phyloP scores from a whole-genome alignment of 2,329 filamentous ascomycete genomes.

The Calonectria honghensis region DNA sequence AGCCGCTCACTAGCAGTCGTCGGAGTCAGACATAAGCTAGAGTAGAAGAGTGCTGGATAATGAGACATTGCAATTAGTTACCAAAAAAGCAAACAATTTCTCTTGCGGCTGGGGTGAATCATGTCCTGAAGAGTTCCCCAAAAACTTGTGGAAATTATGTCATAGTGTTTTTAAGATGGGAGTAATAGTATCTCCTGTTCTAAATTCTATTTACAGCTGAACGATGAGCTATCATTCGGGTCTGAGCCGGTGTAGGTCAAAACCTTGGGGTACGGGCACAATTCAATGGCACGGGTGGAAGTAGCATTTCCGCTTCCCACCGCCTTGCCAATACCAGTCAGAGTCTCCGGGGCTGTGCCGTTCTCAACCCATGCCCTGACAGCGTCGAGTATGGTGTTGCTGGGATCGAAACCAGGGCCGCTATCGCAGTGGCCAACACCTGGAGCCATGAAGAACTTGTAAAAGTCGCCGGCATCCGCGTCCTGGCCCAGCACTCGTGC shows the following conservation, averaged over 20 bases:
- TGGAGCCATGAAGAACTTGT: slow-evolving; percentile 44
- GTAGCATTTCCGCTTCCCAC: not conserved
- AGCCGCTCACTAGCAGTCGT: too few relatives aligned
- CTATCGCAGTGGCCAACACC: slow-evolving; percentile 41
- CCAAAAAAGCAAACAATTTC: too few relatives aligned
- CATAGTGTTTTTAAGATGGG: not conserved
- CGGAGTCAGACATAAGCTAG: too few relatives aligned
- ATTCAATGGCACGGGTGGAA: not conserved
- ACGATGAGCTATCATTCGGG: slow-evolving; percentile 29
- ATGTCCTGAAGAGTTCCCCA: too few relatives aligned
- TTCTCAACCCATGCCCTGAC: slow-evolving; percentile 45
- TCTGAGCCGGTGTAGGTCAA: slow-evolving; percentile 33
- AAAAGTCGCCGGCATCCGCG: slow-evolving; percentile 32
- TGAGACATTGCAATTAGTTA: too few relatives aligned
- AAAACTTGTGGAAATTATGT: not conserved
- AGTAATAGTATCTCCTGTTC: not conserved
- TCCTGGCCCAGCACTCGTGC: slow-evolving; percentile 33
- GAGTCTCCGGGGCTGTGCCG: slow-evolving; percentile 32
- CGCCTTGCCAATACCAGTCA: slow-evolving; percentile 38
- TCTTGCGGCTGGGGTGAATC: too few relatives aligned
- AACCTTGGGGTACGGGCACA: slow-evolving; percentile 43
- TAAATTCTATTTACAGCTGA: slow-evolving; percentile 31
- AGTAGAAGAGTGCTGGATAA: too few relatives aligned
- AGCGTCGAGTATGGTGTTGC: slow-evolving; percentile 30
- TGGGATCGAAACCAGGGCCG: slow-evolving; percentile 40